These are phyloP conservation scores for Polytolypa hystricis DNA, from an alignment of 2,329 filamentous ascomycete genomes.

Conservation along the genomic window DNA sequence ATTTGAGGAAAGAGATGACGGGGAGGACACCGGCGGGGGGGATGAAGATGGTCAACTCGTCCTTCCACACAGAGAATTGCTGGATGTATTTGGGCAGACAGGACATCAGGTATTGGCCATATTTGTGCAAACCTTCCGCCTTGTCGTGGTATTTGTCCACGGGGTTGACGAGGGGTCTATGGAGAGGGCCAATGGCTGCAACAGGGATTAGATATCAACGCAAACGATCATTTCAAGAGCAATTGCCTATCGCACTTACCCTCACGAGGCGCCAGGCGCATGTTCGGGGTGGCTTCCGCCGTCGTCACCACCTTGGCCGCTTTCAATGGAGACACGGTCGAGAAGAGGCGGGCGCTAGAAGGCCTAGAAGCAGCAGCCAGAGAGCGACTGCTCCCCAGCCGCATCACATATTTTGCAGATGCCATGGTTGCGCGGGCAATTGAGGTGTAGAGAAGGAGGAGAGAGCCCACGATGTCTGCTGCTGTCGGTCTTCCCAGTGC, in stretches of 20 bases:
- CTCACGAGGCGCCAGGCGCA: slow-evolving; percentile 49
- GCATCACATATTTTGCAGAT: slow-evolving; percentile 35
- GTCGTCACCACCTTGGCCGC: slow-evolving; percentile 41
- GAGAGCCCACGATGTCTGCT: too few relatives aligned
- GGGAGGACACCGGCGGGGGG: slow-evolving; percentile 78
- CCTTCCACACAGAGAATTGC: slow-evolving; percentile 99
- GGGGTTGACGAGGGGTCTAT: slow-evolving; percentile 75
- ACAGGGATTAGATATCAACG: slow-evolving; percentile 5
- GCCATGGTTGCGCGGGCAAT: slow-evolving; percentile 32
- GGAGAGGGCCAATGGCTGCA: slow-evolving; percentile 49
- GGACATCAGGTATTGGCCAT: slow-evolving; percentile 93
- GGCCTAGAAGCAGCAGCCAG: slow-evolving; percentile 26
- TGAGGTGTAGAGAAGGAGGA: slow-evolving; percentile 15
- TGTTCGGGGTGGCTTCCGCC: slow-evolving; percentile 53
- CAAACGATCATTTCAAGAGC: not conserved
- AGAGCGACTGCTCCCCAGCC: slow-evolving; percentile 31
- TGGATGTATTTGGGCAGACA: slow-evolving; percentile 96
- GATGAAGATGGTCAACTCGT: slow-evolving; percentile 92
- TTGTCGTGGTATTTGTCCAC: slow-evolving; percentile 86
- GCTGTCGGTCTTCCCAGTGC: too few relatives aligned
- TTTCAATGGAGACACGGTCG: slow-evolving; percentile 25
- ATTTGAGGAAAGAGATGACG: slow-evolving; percentile 88
- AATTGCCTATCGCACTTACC: slow-evolving; percentile 26
- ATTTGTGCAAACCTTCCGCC: slow-evolving; percentile 78
- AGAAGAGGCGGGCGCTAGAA: slow-evolving; percentile 26